Base-by-base conservation (phyloP, 805 yeast genomes). In the Cyberlindnera petersonii region DNA sequence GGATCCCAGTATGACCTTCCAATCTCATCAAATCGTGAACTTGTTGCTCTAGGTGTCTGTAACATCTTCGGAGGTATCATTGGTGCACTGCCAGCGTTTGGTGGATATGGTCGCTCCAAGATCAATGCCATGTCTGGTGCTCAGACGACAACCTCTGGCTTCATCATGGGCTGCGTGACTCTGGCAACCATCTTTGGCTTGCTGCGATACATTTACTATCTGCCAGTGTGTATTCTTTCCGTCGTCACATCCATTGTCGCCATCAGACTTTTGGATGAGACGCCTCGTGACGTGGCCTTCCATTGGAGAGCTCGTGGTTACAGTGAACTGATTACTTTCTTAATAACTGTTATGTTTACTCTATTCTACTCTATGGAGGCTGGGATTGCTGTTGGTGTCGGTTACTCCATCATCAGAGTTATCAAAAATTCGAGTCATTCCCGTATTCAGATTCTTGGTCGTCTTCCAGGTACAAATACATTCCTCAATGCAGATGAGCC, bases 71-170 rank as follows among this genome's bases (percentile, higher is more conserved):
- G 86, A 30, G 77, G 76, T 2, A 40, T 66, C 23, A 62, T 73
- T 39, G 65, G 74, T 23, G 83, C 88, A 0, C 65, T 91, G 13
- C 97, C 98, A 0, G 77, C 95, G 0, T 89, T 89, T 69, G 98
- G 98, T 9, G 98, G 98, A 0, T 91, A 89, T 56, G 98, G 96
- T 2, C 73, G 98, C 53, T 83, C 95, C 14, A 88, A 85, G 53
- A 80, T 91, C 42, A 91, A 91, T 63, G 83, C 89, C 1, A 66
- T 87, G 36, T 78, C 88, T 11, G 96, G 96, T 5, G 98, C 94
- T 0, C 77, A 76, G 47, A 85, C 96, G 0, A 89, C 89, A 9
- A 66, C 82, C 56, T 75, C 93, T n/a, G 95, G 95, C 0, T 77
- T 79, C 4, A 74, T 85, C 9, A 82, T 89, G 82, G 91, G 95